phyloP scores from a whole-genome alignment of 1,284 basidiomycete species.

The Ceratobasidium sp. region DNA sequence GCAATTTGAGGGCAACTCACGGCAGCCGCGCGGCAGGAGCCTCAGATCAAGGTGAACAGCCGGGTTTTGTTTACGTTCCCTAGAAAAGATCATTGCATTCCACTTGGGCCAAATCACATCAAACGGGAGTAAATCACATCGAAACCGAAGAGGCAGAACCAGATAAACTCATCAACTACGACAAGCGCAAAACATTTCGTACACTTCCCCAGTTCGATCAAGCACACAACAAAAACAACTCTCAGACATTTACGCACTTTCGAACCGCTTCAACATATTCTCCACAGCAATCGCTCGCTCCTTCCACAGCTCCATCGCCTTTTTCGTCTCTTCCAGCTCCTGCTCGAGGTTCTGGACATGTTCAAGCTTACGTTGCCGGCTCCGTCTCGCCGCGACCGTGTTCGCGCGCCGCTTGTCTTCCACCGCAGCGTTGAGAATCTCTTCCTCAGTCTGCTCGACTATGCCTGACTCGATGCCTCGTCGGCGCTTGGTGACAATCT shows the following conservation, averaged over 20 bases:
- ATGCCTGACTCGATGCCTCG: constrained; percentile 52
- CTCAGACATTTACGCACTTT: neutral
- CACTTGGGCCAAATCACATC: neutral
- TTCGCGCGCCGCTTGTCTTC: constrained; percentile 82
- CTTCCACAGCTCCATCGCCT: constrained; percentile 68
- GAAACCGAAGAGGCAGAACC: neutral
- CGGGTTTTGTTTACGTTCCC: too few species aligned
- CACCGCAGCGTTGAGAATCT: constrained; percentile 64
- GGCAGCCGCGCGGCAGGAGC: too few species aligned
- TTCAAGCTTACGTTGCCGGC: constrained; percentile 79
- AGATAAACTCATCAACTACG: neutral
- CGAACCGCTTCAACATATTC: constrained; percentile 32
- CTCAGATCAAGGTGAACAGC: too few species aligned
- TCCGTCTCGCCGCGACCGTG: constrained; percentile 79
- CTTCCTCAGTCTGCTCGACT: constrained; percentile 61
- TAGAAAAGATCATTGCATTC: too few species aligned
- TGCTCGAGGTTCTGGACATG: constrained; percentile 72
- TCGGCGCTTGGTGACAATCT: constrained; percentile 52
- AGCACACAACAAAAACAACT: neutral
- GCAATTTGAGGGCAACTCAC: too few species aligned
- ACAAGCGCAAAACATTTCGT: constrained; percentile 10
- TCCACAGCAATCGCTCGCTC: constrained; percentile 57
- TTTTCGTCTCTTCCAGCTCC: constrained; percentile 58
- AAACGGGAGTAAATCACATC: neutral
- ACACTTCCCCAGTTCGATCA: neutral